Base-by-base conservation (phyloP, 371 early-diverging fungal species). In the Nematocida major region DNA sequence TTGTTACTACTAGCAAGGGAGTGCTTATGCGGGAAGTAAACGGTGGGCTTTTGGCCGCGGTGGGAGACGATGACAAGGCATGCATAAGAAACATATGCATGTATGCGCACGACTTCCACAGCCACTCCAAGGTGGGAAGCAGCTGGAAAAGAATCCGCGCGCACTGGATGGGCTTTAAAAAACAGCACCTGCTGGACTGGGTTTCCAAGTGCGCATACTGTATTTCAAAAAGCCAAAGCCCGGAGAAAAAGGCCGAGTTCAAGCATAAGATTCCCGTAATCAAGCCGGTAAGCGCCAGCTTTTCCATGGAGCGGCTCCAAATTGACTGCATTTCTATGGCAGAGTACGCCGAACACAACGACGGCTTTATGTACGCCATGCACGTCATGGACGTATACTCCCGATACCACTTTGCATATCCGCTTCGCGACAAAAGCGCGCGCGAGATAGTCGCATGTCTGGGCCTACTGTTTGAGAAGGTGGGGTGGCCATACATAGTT, bases 1-100 rank as follows among this genome's bases (percentile, higher is more conserved):
- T 57, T 26, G 26, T 57, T 57, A 36, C 57, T 38, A 57, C 57
- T 11, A 57, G 26, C 38, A 57, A 57, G 57, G 57, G 57, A 13
- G 38, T 57, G 57, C 57, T 57, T 36, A 57, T 57, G 36, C 28
- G 57, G 57, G 57, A 57, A 38, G 57, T 34, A 11, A 57, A 57
- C 38, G 57, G 57, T 13, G 1, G 30, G 30, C 5, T 28, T 34
- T 26, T 57, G 38, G 26, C 38, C 22, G 57, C 57, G 1, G 57
- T 57, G 13, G 57, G 22, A 57, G 38, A 57, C 36, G 26, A 57
- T 22, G 57, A 57, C 26, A 7, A 36, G 22, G 57, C 30, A 22
- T 11, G 57, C 28, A 57, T 57, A 0, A 13, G 38, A 1, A 34
- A 26, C 34, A 36, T 57, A 36, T 57, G 57, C 36, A 57, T 30